Evolutionary conservation across 2,329 filamentous ascomycete genomes (phyloP).

Genomic region (Cladobotryum protrusum): DNA sequence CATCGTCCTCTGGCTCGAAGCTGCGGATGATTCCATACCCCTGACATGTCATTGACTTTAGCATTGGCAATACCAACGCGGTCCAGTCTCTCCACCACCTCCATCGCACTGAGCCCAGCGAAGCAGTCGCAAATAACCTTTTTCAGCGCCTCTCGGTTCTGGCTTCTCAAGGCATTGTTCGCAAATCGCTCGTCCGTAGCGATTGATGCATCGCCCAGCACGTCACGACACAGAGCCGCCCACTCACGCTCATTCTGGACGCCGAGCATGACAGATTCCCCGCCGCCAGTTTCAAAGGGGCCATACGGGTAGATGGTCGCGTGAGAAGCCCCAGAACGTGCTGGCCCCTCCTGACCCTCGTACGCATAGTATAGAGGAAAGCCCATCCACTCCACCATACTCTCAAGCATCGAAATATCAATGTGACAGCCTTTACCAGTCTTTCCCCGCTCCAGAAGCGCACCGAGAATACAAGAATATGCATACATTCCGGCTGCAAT

Average conservation of each 20-base stretch:
- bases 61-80: conserved; percentile 48
- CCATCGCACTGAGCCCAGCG: conserved; percentile 28
- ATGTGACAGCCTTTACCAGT: conserved; percentile 43
- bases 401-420: conserved; percentile 53
- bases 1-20: conserved; percentile 44
- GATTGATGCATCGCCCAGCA: conserved; percentile 37
- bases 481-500: conserved; percentile 49
- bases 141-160: conserved; percentile 42
- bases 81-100: conserved; percentile 39
- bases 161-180: conserved; percentile 38
- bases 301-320: conserved; percentile 52
- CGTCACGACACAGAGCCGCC: conserved; percentile 40
- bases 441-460: conserved; percentile 41
- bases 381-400: conserved; percentile 54
- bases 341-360: conserved; percentile 36
- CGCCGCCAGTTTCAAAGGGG: conserved; percentile 43
- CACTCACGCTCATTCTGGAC: conserved; percentile 54
- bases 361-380: conserved; percentile 51
- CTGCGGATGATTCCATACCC: conserved; percentile 49
- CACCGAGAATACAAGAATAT: conserved; percentile 44
- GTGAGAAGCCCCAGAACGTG: conserved; percentile 44
- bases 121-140: conserved; percentile 40
- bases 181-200: conserved; percentile 40
- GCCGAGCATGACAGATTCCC: conserved; percentile 47
- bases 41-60: conserved; percentile 48